phyloP scores from a whole-genome alignment of 1,139 yeast species.

The Taiozyma onychis region DNA sequence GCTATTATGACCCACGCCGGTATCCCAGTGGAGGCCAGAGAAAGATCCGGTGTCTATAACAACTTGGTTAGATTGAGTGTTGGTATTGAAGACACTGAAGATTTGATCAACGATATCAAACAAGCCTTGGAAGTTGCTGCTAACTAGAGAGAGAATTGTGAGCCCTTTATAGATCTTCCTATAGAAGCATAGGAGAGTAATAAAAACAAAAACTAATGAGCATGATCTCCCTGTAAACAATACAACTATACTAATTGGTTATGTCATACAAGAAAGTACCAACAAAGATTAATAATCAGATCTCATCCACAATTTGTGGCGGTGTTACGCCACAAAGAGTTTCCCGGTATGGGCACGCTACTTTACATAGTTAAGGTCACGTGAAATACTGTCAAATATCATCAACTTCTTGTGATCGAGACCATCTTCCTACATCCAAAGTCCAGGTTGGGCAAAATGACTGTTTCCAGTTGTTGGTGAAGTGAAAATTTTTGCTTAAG shows the following conservation, averaged over 20 bases:
- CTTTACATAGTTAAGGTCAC: slow-evolving; percentile 11
- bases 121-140: slow-evolving; percentile 12
- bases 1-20: slow-evolving; percentile 95
- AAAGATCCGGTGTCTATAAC: slow-evolving; percentile 74
- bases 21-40: slow-evolving; percentile 76
- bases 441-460: neutral
- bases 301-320: neutral
- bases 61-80: slow-evolving; percentile 80
- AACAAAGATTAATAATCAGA: neutral
- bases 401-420: neutral
- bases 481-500: neutral
- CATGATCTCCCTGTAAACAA: neutral
- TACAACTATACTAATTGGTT: too few relatives aligned
- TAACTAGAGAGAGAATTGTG: neutral
- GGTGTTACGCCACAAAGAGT: neutral
- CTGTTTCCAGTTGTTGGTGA: neutral
- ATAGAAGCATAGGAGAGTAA: neutral
- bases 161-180: too few relatives aligned
- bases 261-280: too few relatives aligned
- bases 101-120: slow-evolving; percentile 44
- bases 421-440: neutral
- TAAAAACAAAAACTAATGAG: neutral
- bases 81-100: slow-evolving; percentile 83
- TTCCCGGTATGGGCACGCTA: neutral
- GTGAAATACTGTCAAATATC: slow-evolving; percentile 21